Percentiles rank a stretch among this genome's conserved stretches.
phyloP scores from a whole-genome alignment of 192 early-diverging fungal genomes.

The Mortierella hygrophila region DNA sequence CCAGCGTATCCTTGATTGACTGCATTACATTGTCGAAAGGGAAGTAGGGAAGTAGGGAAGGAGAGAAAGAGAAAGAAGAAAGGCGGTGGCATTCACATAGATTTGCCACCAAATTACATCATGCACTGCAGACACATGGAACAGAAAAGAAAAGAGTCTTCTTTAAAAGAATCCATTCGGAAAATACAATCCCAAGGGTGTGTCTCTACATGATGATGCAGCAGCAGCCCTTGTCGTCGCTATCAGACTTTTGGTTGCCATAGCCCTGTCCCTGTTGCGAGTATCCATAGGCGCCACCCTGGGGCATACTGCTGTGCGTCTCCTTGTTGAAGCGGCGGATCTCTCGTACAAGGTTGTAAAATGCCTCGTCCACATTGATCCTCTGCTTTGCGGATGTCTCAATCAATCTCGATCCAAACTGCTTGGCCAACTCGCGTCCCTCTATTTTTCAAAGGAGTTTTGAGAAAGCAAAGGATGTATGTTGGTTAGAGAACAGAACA shows the following conservation, averaged over 20 bases:
- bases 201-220: constrained; percentile 65
- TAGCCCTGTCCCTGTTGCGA: constrained; percentile 48
- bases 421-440: constrained; percentile 79
- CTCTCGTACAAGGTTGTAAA: constrained; percentile 84
- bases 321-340: constrained; percentile 84
- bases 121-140: neutral
- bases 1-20: neutral
- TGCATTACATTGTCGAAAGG: neutral
- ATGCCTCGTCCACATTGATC: constrained; percentile 92
- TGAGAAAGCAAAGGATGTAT: too few species aligned
- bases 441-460: constrained; percentile 55
- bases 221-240: constrained; percentile 61
- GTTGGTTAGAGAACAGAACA: too few species aligned
- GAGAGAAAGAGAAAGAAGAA: neutral
- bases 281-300: constrained; percentile 12
- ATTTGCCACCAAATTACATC: neutral
- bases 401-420: constrained; percentile 81
- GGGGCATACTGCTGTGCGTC: constrained; percentile 36
- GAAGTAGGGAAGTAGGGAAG: neutral
- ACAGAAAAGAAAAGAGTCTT: neutral
- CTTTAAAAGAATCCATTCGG: neutral
- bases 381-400: constrained; percentile 89
- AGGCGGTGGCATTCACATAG: neutral
- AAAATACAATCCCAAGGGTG: neutral
- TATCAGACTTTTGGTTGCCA: constrained; percentile 14